Conservation (phyloP, 352 stramenopile species). For the Pythium insidiosum region DNA sequence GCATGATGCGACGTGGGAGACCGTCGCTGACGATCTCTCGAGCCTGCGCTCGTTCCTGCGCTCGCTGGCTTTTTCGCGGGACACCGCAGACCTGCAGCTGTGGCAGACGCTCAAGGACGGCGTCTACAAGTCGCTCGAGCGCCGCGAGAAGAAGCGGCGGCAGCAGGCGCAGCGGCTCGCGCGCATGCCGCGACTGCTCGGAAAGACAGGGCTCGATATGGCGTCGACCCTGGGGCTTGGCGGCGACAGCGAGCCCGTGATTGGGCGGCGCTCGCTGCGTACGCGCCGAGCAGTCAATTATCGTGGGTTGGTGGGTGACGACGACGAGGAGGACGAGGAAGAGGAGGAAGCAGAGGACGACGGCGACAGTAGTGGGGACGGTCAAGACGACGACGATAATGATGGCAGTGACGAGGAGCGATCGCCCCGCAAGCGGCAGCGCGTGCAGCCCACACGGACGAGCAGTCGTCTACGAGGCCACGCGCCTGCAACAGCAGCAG, state of each 20-base stretch:
- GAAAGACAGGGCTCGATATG: conserved; percentile 17
- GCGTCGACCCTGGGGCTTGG: conserved; percentile 19
- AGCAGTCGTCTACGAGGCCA: conserved; percentile 6
- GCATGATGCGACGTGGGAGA: conserved; percentile 45
- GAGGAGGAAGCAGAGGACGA: conserved; percentile 5
- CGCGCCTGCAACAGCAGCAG: background rate
- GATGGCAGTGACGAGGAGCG: conserved; percentile 2
- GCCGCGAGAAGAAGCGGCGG: conserved; percentile 34
- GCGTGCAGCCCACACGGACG: conserved; percentile 6
- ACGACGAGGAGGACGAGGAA: conserved; percentile 25
- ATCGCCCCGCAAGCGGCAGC: background rate
- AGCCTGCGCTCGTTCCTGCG: conserved; percentile 38
- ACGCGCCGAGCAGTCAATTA: conserved; percentile 44
- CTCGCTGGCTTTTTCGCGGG: conserved; percentile 38
- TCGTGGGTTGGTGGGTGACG: conserved; percentile 18
- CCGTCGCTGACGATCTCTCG: conserved; percentile 41
- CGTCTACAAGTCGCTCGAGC: conserved; percentile 39
- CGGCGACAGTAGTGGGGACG: background rate
- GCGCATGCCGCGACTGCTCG: conserved; percentile 32
- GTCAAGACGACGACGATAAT: background rate
- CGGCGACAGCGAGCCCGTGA: too few species aligned
- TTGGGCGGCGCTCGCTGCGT: conserved; percentile 38
- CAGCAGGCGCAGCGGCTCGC: conserved; percentile 31
- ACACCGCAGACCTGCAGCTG: conserved; percentile 40
- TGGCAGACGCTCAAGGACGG: conserved; percentile 35